Evolutionary conservation across 2,329 filamentous ascomycete species (phyloP).

Genomic region (Fusarium pseudograminearum): DNA sequence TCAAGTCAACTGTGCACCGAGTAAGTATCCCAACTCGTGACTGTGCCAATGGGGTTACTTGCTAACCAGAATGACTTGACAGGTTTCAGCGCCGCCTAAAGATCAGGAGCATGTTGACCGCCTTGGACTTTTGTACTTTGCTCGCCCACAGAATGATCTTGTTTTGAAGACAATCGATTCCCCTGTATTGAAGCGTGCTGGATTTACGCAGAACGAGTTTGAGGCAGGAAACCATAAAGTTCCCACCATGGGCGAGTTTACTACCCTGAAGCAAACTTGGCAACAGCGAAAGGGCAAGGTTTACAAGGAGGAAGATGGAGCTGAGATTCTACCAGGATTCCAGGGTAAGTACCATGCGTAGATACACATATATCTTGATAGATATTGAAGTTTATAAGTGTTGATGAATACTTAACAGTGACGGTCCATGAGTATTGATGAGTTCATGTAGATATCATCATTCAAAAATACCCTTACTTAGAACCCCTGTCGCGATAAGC

Average conservation of each 20-base stretch:
- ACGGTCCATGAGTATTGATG: no score
- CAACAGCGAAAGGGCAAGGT: conserved; percentile 39
- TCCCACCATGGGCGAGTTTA: conserved; percentile 56
- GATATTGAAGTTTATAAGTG: no score
- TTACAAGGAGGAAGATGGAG: conserved; percentile 2
- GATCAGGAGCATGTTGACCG: conserved; percentile 60
- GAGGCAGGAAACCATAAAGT: conserved; percentile 49
- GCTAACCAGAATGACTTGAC: neutral
- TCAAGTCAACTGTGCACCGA: conserved; percentile 58
- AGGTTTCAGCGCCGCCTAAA: conserved; percentile 55
- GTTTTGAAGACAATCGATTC: conserved; percentile 55
- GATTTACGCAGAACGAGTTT: conserved; percentile 54
- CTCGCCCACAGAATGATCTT: conserved; percentile 57
- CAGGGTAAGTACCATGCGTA: neutral
- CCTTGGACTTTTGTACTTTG: conserved; percentile 64
- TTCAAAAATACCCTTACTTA: neutral
- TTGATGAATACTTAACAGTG: neutral
- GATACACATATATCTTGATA: no score
- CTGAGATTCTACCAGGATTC: neutral
- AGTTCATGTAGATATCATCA: no score
- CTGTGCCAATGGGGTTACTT: accelerated
- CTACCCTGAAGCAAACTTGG: conserved; percentile 54
- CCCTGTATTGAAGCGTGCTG: conserved; percentile 52
- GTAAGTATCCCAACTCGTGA: conserved; percentile 32
- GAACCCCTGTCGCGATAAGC: neutral